phyloP scores from a whole-genome alignment of 805 yeast species.

The Monosporozyma aquatica region DNA sequence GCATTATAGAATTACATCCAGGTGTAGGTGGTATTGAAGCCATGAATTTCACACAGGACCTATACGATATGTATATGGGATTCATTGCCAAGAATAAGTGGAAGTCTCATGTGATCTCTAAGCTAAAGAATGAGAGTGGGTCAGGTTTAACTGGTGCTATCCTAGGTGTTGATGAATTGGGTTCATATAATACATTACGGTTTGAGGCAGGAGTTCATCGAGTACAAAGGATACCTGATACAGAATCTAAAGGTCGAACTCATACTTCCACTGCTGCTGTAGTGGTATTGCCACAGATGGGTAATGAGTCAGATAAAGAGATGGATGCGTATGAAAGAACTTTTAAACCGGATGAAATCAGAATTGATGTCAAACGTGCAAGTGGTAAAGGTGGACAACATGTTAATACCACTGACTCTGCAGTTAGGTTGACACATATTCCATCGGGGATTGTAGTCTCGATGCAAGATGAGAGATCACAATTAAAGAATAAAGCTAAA shows the following conservation, averaged over 20 bases:
- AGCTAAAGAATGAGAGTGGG: conserved; percentile 48
- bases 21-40: conserved; percentile 98
- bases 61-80: conserved; percentile 70
- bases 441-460: conserved; percentile 85
- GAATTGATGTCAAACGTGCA: conserved; percentile 95
- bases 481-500: conserved; percentile 86
- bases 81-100: conserved; percentile 60
- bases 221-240: conserved; percentile 88
- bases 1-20: conserved; percentile 79
- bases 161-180: conserved; percentile 61
- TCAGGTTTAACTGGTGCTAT: conserved; percentile 72
- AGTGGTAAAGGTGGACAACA: conserved; percentile 98
- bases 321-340: conserved; percentile 51
- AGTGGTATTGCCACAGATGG: conserved; percentile 78
- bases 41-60: conserved; percentile 70
- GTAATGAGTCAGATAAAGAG: conserved; percentile 42
- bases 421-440: conserved; percentile 83
- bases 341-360: conserved; percentile 77
- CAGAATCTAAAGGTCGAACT: conserved; percentile 87
- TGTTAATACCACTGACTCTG: conserved; percentile 94
- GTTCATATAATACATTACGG: conserved; percentile 63
- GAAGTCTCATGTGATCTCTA: conserved; percentile 54
- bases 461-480: conserved; percentile 93
- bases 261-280: conserved; percentile 97
- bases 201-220: conserved; percentile 94